Conservation (phyloP, 116 monocot genomes). For the Cymodocea nodosa region DNA sequence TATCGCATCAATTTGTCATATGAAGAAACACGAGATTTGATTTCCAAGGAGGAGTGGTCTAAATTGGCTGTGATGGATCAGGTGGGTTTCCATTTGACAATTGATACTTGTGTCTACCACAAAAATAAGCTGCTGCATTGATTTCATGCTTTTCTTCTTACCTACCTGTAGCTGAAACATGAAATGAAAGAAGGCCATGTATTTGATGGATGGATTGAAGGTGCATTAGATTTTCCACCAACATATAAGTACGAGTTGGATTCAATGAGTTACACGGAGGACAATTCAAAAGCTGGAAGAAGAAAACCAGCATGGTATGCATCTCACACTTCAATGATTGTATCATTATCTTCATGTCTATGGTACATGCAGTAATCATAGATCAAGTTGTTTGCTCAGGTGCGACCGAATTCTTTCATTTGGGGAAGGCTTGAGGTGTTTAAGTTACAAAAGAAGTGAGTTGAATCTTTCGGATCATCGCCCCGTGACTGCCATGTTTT, state of each 20-base stretch:
- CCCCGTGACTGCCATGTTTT: slow-evolving; percentile 49
- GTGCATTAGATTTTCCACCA: slow-evolving; percentile 67
- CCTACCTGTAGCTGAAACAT: slow-evolving; percentile 37
- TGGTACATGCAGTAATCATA: neutral
- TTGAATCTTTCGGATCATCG: slow-evolving; percentile 59
- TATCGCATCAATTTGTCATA: slow-evolving; percentile 73
- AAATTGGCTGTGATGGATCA: slow-evolving; percentile 66
- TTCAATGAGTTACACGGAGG: slow-evolving; percentile 51
- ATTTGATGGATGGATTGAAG: slow-evolving; percentile 93
- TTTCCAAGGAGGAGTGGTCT: slow-evolving; percentile 53
- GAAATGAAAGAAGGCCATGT: slow-evolving; percentile 59
- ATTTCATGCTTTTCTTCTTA: neutral
- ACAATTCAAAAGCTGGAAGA: slow-evolving; percentile 50
- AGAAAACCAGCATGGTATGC: slow-evolving; percentile 89
- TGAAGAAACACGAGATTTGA: slow-evolving; percentile 51
- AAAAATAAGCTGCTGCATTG: too few species aligned
- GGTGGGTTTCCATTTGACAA: slow-evolving; percentile 16
- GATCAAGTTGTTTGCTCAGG: slow-evolving; percentile 21
- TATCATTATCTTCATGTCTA: neutral
- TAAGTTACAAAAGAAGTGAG: slow-evolving; percentile 37
- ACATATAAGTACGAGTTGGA: slow-evolving; percentile 79
- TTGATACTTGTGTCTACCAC: too few species aligned
- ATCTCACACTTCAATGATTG: neutral
- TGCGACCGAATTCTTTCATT: slow-evolving; percentile 66
- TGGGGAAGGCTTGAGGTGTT: slow-evolving; percentile 48